phyloP scores from a whole-genome alignment of 306 rosid genomes.

The Malus asiatica region DNA sequence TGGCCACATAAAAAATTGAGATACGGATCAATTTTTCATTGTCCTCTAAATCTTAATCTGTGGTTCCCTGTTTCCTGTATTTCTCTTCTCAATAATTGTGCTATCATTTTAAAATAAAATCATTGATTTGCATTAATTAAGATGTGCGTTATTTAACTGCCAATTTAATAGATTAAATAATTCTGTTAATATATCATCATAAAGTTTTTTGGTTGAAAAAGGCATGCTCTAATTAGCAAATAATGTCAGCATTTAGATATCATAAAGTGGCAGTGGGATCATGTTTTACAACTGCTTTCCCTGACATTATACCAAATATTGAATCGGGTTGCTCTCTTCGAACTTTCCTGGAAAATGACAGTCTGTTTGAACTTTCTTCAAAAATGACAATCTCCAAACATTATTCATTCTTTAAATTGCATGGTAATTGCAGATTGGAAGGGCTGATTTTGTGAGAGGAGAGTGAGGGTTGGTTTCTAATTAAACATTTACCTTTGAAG shows the following conservation, averaged over 20 bases:
- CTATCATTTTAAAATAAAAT: neutral
- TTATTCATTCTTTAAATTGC: too few relatives aligned
- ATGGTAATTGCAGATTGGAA: too few relatives aligned
- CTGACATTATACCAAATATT: neutral
- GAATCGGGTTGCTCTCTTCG: neutral
- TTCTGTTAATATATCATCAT: neutral
- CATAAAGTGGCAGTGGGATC: neutral
- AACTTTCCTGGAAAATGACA: neutral
- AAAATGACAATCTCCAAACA: too few relatives aligned
- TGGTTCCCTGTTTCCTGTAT: conserved; percentile 12
- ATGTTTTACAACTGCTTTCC: neutral
- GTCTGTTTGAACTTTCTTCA: too few relatives aligned
- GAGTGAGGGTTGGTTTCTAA: too few relatives aligned
- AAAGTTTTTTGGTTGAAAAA: too few relatives aligned
- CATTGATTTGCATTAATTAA: neutral
- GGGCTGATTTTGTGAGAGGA: too few relatives aligned
- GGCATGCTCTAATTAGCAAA: neutral
- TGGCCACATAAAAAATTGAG: neutral
- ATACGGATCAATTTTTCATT: conserved; percentile 14
- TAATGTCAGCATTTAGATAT: neutral
- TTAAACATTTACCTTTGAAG: too few relatives aligned
- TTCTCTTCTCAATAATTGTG: conserved; percentile 8
- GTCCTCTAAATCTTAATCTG: neutral
- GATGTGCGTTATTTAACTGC: neutral
- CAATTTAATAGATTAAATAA: neutral